These are phyloP conservation scores for Tricholoma hemisulphureum DNA, from an alignment of 768 basidiomycete species.

Conservation along the genomic window DNA sequence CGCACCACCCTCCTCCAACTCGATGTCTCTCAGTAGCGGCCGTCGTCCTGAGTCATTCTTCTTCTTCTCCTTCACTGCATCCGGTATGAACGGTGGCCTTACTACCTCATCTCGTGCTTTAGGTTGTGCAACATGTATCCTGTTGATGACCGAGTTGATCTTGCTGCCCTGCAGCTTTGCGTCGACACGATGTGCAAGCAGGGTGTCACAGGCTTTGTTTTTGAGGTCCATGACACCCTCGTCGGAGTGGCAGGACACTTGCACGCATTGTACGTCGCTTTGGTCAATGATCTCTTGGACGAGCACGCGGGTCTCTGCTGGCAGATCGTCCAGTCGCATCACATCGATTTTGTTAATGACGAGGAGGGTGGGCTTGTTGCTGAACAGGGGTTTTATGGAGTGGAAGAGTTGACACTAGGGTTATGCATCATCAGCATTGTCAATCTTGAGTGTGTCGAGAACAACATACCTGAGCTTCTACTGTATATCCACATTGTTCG, in stretches of 20 bases:
- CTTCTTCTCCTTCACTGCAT: slow-evolving; percentile 67
- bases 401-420: slow-evolving; percentile 94
- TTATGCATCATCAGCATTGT: not conserved
- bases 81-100: slow-evolving; percentile 87
- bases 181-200: slow-evolving; percentile 93
- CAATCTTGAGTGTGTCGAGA: not conserved
- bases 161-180: slow-evolving; percentile 91
- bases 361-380: slow-evolving; percentile 87
- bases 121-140: slow-evolving; percentile 94
- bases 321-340: slow-evolving; percentile 80
- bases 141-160: slow-evolving; percentile 88
- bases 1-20: slow-evolving; percentile 83
- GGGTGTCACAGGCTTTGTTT: slow-evolving; percentile 91
- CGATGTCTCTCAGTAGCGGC: slow-evolving; percentile 75
- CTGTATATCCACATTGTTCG: slow-evolving; percentile 96
- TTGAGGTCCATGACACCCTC: slow-evolving; percentile 98
- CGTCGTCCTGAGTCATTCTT: slow-evolving; percentile 79
- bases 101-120: slow-evolving; percentile 88
- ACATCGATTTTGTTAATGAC: slow-evolving; percentile 99
- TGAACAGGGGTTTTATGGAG: slow-evolving; percentile 97
- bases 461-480: slow-evolving; percentile 84
- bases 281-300: slow-evolving; percentile 83
- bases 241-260: slow-evolving; percentile 93
- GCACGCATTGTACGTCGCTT: slow-evolving; percentile 71
- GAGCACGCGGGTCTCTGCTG: slow-evolving; percentile 69